Evolutionary conservation across 1,284 basidiomycete genomes (phyloP), one percentile per base, ranked within the genome.

Genomic region (Inonotus obliquus): DNA sequence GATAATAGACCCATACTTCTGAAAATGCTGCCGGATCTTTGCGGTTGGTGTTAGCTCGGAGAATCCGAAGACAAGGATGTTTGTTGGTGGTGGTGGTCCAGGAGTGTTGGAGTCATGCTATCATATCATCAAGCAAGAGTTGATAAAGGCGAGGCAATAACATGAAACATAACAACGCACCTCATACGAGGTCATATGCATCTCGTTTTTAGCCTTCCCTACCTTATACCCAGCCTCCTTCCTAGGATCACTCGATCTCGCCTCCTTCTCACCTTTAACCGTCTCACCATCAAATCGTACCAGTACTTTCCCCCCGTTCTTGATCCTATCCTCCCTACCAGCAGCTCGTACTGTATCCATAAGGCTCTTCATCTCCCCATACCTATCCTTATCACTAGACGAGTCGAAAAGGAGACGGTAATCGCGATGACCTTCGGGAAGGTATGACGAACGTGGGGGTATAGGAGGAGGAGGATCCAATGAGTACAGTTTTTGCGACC

Each of bases 61-160:
- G 35, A 97, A 78, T 56, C 84, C 84, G 17, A 84, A 83, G 53
- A 97, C 76, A 13, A 96, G 81, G 1, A 98, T 82, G 2, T 86
- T 82, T 0, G 85, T 83, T 0, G 90, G 86, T 0, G 92, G 93
- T n/a, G 88, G 82, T 0, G 86, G 81, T 1, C 89, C 89, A 1
- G 79, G 79, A 1, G 92, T 93, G 69, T 92, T 78, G 29, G 76
- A 74, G 72, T 97, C 94, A 76, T 89, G 87, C 89, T 94, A 38
- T 9, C 32, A 32, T 32, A 9, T 9, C 44, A 47, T 47, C 4
- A 19, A 47, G 44, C 72, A 44, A 44, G n/a, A 44, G n/a, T 44
- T 17, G 27, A 52, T 17, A 49, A 21, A 47, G 32, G 29, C 13
- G 25, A 39, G 13, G 13, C 51, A 63, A 29, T 49, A 48, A 13